Conservation (phyloP, 768 basidiomycete species). For the Mycena maculata region DNA sequence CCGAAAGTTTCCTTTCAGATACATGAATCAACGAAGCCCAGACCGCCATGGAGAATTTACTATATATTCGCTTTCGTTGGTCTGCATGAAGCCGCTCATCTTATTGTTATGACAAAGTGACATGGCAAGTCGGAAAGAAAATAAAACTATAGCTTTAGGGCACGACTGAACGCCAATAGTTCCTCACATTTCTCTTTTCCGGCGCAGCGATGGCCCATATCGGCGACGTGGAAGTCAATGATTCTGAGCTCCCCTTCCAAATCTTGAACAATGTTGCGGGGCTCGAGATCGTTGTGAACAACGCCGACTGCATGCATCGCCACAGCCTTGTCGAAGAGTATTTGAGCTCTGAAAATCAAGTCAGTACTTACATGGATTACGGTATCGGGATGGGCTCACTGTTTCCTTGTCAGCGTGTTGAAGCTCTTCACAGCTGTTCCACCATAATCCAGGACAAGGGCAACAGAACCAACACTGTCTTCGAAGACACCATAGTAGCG, state of each 20-base stretch:
- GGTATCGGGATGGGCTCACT: conserved; percentile 7
- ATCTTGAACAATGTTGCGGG: conserved; percentile 23
- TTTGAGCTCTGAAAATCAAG: background rate
- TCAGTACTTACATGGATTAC: background rate
- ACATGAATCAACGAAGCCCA: too few species aligned
- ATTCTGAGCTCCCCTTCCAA: conserved; percentile 15
- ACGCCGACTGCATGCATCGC: conserved; percentile 26
- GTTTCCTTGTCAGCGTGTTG: background rate
- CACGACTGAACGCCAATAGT: background rate
- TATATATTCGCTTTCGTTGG: too few species aligned
- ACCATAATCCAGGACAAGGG: conserved; percentile 18
- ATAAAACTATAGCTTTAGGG: background rate
- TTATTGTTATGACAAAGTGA: too few species aligned
- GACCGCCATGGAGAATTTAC: too few species aligned
- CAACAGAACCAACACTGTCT: conserved; percentile 12
- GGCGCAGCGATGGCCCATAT: conserved; percentile 14
- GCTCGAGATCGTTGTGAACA: conserved; percentile 16
- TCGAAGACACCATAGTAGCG: conserved; percentile 20
- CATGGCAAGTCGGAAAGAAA: too few species aligned
- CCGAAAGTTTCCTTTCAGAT: too few species aligned
- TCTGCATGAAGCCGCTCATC: too few species aligned
- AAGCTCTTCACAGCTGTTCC: conserved; percentile 15
- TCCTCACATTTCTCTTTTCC: conserved; percentile 23
- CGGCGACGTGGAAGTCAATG: conserved; percentile 30
- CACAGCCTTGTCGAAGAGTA: conserved; percentile 19